These are phyloP conservation scores for Plasmodium cynomolgi DNA, from an alignment of 169 alveolate species.

Conservation along the genomic window DNA sequence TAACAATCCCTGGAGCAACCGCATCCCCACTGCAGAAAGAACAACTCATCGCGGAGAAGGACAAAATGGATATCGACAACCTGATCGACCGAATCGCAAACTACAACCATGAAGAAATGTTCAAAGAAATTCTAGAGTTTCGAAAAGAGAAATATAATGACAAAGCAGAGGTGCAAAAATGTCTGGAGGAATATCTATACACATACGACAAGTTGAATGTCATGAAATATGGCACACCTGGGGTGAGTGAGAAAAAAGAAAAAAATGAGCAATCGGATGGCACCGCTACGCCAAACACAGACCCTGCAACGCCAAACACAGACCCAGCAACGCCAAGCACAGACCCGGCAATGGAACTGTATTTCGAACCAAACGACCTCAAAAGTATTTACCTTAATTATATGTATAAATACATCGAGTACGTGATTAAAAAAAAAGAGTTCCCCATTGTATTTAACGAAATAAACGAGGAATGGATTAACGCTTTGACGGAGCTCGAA, in stretches of 20 bases:
- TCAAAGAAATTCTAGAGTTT: conserved; percentile 54
- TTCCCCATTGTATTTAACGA: conserved; percentile 49
- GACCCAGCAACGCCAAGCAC: background rate
- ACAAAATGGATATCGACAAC: conserved; percentile 25
- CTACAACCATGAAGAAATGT: conserved; percentile 70
- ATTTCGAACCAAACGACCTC: conserved; percentile 51
- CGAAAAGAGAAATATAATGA: conserved; percentile 53
- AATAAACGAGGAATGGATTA: conserved; percentile 68
- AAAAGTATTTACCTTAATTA: conserved; percentile 50
- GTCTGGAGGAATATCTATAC: conserved; percentile 54
- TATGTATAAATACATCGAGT: conserved; percentile 67
- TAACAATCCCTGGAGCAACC: background rate
- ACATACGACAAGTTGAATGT: conserved; percentile 60
- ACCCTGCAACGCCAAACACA: background rate
- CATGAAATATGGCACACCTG: background rate
- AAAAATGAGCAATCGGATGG: background rate
- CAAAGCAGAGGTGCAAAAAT: conserved; percentile 44
- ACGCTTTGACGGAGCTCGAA: conserved; percentile 54
- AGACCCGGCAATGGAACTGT: conserved; percentile 3
- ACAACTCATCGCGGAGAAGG: conserved; percentile 18
- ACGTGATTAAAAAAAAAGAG: conserved; percentile 47
- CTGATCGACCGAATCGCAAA: conserved; percentile 44
- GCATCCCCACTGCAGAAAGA: background rate
- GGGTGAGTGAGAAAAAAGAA: background rate
- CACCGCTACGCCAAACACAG: background rate